phyloP scores from a whole-genome alignment of 768 basidiomycete genomes.

The Amanita molliuscula region DNA sequence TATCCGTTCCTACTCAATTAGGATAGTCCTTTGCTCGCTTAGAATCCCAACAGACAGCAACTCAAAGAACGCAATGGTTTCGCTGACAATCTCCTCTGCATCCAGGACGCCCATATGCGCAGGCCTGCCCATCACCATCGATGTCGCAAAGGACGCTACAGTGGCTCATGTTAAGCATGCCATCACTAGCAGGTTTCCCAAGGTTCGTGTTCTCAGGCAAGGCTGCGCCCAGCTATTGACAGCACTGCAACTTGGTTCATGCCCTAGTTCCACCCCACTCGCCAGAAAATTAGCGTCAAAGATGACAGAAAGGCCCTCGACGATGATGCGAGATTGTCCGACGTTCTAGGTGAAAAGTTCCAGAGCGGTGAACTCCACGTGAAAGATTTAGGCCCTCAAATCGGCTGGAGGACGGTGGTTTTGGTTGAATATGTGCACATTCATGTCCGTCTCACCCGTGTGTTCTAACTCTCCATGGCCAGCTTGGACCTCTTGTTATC shows the following conservation, averaged over 20 bases:
- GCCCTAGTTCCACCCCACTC: constrained; percentile 51
- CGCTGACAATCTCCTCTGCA: constrained; percentile 42
- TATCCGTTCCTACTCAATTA: no score
- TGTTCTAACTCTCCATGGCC: constrained; percentile 2
- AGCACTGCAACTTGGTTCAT: no score
- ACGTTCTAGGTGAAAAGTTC: constrained; percentile 35
- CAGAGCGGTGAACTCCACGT: constrained; percentile 60
- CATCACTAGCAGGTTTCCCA: constrained; percentile 33
- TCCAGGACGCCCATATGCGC: constrained; percentile 37
- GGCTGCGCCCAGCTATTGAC: no score
- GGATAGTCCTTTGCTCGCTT: no score
- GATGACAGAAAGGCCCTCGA: constrained; percentile 51
- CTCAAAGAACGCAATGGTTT: no score
- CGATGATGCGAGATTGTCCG: constrained; percentile 50
- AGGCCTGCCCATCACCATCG: constrained; percentile 39
- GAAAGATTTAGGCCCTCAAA: constrained; percentile 88
- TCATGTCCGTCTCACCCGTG: neutral
- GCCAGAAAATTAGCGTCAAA: constrained; percentile 66
- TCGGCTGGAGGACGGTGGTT: constrained; percentile 84
- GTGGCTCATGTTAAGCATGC: constrained; percentile 60
- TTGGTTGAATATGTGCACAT: constrained; percentile 86
- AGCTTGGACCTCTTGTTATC: constrained; percentile 84
- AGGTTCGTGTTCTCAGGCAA: constrained; percentile 23
- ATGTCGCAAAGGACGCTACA: constrained; percentile 41
- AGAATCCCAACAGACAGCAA: no score